A percentile compares a stretch with the other conserved stretches of the same genome.
Evolutionary conservation across 2,329 filamentous ascomycete species (phyloP).

Genomic region (Neonectria coccinea): DNA sequence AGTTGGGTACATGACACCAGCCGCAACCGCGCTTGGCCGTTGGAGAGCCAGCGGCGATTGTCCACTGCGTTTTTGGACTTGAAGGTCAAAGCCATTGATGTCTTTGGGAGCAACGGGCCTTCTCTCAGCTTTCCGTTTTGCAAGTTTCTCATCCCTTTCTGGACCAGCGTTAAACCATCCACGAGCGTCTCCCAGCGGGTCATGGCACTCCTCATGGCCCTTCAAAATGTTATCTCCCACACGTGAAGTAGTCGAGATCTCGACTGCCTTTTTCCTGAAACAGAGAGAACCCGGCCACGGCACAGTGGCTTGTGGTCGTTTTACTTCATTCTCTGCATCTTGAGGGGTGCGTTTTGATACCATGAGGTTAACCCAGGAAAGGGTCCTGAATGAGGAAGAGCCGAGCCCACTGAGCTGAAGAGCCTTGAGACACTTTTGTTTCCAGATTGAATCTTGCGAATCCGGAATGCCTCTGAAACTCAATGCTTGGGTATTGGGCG

Average conservation of each 20-base stretch:
- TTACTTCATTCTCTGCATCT: conserved; percentile 58
- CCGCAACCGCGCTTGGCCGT: conserved; percentile 59
- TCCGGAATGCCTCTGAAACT: conserved; percentile 56
- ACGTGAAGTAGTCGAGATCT: conserved; percentile 53
- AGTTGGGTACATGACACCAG: conserved; percentile 75
- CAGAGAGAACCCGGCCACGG: conserved; percentile 68
- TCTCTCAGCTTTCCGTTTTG: conserved; percentile 64
- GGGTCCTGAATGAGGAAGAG: conserved; percentile 55
- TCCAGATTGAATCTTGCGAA: conserved; percentile 60
- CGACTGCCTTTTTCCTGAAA: conserved; percentile 62
- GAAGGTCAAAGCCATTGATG: conserved; percentile 56
- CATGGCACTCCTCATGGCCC: conserved; percentile 57
- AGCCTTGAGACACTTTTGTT: conserved; percentile 61
- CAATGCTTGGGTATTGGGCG: conserved; percentile 64
- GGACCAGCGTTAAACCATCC: conserved; percentile 59
- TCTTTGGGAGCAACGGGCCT: conserved; percentile 57
- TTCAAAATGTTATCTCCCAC: conserved; percentile 54
- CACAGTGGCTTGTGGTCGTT: conserved; percentile 57
- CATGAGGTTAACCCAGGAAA: conserved; percentile 64
- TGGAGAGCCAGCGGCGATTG: conserved; percentile 65
- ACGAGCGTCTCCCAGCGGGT: conserved; percentile 62
- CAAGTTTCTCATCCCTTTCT: conserved; percentile 61
- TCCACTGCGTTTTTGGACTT: conserved; percentile 58
- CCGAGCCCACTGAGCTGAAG: conserved; percentile 64
- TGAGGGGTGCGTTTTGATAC: conserved; percentile 58